Percentiles rank a stretch among this genome's conserved stretches.
phyloP scores from a whole-genome alignment of 495 filamentous ascomycete genomes.

The Aspergillus egyptiacus region DNA sequence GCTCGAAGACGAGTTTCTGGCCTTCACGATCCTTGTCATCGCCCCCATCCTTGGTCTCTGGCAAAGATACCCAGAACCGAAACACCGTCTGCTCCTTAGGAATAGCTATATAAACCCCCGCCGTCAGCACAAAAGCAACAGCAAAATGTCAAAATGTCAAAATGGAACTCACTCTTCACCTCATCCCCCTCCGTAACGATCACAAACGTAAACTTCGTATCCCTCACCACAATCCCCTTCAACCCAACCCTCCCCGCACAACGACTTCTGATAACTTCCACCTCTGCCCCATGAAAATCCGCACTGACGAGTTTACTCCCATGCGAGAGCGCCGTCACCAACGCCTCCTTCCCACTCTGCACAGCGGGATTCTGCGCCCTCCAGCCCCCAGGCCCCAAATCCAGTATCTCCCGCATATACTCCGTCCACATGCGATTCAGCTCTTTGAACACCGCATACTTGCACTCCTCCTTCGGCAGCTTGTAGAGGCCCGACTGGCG shows the following conservation, averaged over 20 bases:
- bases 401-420: slow-evolving; percentile 74
- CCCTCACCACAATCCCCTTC: slow-evolving; percentile 79
- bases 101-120: slow-evolving; percentile 41
- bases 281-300: slow-evolving; percentile 82
- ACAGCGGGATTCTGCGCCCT: neutral
- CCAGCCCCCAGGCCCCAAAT: slow-evolving; percentile 30
- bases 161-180: slow-evolving; percentile 50
- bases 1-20: slow-evolving; percentile 65
- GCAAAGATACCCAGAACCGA: slow-evolving; percentile 61
- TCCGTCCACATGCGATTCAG: slow-evolving; percentile 73
- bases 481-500: slow-evolving; percentile 66
- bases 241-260: slow-evolving; percentile 79
- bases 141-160: slow-evolving; percentile 6
- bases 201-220: slow-evolving; percentile 81
- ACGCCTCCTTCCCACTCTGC: slow-evolving; percentile 24
- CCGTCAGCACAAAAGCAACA: neutral
- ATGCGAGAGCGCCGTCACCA: slow-evolving; percentile 45
- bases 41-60: slow-evolving; percentile 13
- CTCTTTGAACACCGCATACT: slow-evolving; percentile 69
- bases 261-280: slow-evolving; percentile 75
- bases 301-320: slow-evolving; percentile 69
- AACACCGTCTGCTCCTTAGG: slow-evolving; percentile 90
- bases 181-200: slow-evolving; percentile 61
- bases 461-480: slow-evolving; percentile 59
- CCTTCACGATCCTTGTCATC: slow-evolving; percentile 8